Conservation (phyloP, 2,329 filamentous ascomycete species). For the Byssochlamys sp. region DNA sequence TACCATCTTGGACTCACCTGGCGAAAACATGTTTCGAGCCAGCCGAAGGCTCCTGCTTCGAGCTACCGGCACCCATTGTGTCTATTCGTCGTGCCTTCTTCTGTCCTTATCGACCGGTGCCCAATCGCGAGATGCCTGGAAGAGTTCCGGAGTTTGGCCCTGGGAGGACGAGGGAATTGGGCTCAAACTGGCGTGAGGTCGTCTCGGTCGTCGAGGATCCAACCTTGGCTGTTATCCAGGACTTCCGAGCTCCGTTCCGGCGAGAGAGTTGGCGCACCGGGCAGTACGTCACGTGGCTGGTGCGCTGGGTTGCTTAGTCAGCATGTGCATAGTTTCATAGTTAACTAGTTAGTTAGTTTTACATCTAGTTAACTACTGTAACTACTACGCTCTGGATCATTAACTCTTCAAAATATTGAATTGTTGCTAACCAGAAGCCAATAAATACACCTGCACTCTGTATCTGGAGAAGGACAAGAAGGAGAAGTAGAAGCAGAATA, state of each 20-base stretch:
- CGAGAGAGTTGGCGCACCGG: background rate
- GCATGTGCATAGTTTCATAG: background rate
- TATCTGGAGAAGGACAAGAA: no score
- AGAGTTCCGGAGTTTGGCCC: background rate
- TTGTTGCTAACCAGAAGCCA: no score
- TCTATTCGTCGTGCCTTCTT: conserved; percentile 11
- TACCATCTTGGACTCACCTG: conserved; percentile 37
- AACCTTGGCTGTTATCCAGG: background rate
- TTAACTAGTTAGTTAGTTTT: no score
- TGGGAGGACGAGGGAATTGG: background rate
- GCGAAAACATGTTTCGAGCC: conserved; percentile 52
- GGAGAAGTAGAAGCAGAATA: no score
- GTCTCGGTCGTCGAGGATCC: background rate
- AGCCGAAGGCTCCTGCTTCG: conserved; percentile 47
- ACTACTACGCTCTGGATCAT: no score
- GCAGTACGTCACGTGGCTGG: background rate
- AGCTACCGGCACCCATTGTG: conserved; percentile 54
- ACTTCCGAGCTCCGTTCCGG: background rate
- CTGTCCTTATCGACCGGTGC: background rate
- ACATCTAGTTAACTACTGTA: no score
- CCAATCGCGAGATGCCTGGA: background rate
- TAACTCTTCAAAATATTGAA: no score
- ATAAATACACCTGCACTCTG: no score
- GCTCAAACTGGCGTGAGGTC: background rate
- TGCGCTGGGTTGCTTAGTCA: background rate